Conservation (phyloP, 768 basidiomycete species). For the Mycena galericulata region DNA sequence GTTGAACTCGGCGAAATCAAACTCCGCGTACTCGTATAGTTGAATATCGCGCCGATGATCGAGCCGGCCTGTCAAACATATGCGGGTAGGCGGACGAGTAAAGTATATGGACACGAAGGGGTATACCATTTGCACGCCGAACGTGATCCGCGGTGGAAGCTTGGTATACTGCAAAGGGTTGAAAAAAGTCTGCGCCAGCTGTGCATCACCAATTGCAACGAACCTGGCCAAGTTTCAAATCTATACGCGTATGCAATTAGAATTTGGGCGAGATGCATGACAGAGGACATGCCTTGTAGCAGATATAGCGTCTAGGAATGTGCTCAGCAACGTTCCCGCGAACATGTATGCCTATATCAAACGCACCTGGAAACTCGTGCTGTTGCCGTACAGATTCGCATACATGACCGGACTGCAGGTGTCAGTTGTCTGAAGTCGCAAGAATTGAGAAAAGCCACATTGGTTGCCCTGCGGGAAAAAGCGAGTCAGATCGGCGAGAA, state of each 20-base stretch:
- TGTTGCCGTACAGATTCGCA: conserved; percentile 66
- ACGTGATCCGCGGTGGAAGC: conserved; percentile 62
- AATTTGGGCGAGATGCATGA: not conserved
- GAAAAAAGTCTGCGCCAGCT: not conserved
- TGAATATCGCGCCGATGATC: conserved; percentile 63
- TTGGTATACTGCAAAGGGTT: conserved; percentile 57
- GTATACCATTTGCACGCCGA: conserved; percentile 57
- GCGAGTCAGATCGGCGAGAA: not conserved
- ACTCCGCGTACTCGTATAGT: conserved; percentile 56
- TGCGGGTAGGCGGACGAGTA: not conserved
- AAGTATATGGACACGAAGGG: not conserved
- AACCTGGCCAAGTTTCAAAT: conserved; percentile 60
- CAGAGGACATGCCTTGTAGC: conserved; percentile 53
- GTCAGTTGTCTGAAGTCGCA: conserved; percentile 20
- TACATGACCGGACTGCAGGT: conserved; percentile 62
- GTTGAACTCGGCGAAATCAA: not conserved
- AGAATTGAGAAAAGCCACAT: conserved; percentile 46
- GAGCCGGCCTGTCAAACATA: conserved; percentile 49
- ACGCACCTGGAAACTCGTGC: conserved; percentile 42
- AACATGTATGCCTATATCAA: conserved; percentile 63
- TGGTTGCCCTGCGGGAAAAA: conserved; percentile 52
- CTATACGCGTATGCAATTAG: conserved; percentile 37
- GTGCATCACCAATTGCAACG: not conserved
- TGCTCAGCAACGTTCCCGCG: conserved; percentile 65
- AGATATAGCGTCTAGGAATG: conserved; percentile 60